These are phyloP conservation scores for Antitrichia curtipendula DNA, from an alignment of 225 moss, liverwort and hornwort species.

Conservation along the genomic window DNA sequence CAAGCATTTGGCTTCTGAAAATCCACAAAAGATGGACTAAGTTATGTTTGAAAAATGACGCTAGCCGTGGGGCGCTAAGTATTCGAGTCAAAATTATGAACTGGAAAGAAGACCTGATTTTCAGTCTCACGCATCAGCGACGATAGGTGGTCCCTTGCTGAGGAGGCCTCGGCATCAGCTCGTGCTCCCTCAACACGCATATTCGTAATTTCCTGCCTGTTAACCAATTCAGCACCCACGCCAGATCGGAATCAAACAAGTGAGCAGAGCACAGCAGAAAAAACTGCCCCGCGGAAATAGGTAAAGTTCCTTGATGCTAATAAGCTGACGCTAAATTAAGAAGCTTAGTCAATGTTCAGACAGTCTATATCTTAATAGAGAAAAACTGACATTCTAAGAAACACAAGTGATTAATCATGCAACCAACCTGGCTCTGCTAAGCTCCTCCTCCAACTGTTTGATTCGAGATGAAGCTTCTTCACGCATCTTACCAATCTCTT, in stretches of 20 bases:
- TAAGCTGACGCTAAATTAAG: not conserved
- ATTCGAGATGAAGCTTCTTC: constrained; percentile 54
- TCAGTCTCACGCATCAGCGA: constrained; percentile 68
- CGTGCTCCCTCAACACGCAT: constrained; percentile 74
- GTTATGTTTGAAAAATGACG: not conserved
- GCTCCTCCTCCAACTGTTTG: constrained; percentile 62
- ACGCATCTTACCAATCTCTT: constrained; percentile 65
- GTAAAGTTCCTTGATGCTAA: not conserved
- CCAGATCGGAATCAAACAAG: not conserved
- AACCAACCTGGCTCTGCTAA: constrained; percentile 51
- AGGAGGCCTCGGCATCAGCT: constrained; percentile 67
- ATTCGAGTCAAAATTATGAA: not conserved
- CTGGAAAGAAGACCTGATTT: constrained; percentile 39
- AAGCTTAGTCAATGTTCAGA: not conserved
- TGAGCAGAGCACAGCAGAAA: not conserved
- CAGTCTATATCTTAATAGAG: not conserved
- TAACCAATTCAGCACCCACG: not conserved
- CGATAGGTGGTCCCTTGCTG: constrained; percentile 67
- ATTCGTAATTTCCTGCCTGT: constrained; percentile 62
- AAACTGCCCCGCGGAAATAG: not conserved
- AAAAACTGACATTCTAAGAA: not conserved
- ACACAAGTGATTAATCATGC: not conserved
- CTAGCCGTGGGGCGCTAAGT: not conserved
- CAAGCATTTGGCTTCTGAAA: not conserved
- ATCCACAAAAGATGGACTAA: not conserved